These are phyloP conservation scores for Apiospora marii DNA, from an alignment of 2,329 filamentous ascomycete species.

Conservation along the genomic window DNA sequence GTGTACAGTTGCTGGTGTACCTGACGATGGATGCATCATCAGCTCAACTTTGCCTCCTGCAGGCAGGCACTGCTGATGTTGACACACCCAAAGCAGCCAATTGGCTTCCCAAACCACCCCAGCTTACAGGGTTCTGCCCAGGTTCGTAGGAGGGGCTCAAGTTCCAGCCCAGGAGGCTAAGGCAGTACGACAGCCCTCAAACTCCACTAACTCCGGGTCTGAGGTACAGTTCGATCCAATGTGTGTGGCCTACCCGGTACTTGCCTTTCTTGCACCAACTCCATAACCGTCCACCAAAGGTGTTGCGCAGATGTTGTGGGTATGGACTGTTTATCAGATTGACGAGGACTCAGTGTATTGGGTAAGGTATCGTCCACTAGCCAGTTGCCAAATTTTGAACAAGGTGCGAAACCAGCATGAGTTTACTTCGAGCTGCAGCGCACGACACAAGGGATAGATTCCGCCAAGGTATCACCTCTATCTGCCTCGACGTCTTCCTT, in stretches of 20 bases:
- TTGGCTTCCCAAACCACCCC: constrained; percentile 7
- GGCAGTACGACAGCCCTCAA: not conserved
- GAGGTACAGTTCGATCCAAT: not conserved
- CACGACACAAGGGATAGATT: not conserved
- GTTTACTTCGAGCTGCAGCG: not conserved
- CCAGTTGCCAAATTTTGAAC: not conserved
- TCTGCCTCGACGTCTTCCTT: not conserved
- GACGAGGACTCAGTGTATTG: not conserved
- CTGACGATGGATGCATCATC: constrained; percentile 14
- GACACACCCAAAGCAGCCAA: constrained; percentile 10
- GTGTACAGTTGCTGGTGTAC: not conserved
- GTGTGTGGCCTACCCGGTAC: not conserved
- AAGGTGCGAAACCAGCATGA: not conserved
- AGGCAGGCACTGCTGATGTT: constrained; percentile 18
- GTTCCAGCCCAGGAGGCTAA: constrained; percentile 9
- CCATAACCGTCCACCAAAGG: not conserved
- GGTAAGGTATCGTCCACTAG: not conserved
- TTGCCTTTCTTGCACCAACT: not conserved
- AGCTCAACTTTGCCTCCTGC: constrained; percentile 7
- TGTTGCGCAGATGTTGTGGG: not conserved
- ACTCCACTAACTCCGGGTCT: constrained; percentile 11
- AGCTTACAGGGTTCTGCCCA: constrained; percentile 10
- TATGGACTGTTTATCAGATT: not conserved
- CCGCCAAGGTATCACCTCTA: not conserved
- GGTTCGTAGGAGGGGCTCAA: not conserved